A percentile compares a stretch with the other conserved stretches of the same genome.
These are phyloP conservation scores for Suillus subalutaceus DNA, from an alignment of 768 basidiomycete species.

Conservation along the genomic window DNA sequence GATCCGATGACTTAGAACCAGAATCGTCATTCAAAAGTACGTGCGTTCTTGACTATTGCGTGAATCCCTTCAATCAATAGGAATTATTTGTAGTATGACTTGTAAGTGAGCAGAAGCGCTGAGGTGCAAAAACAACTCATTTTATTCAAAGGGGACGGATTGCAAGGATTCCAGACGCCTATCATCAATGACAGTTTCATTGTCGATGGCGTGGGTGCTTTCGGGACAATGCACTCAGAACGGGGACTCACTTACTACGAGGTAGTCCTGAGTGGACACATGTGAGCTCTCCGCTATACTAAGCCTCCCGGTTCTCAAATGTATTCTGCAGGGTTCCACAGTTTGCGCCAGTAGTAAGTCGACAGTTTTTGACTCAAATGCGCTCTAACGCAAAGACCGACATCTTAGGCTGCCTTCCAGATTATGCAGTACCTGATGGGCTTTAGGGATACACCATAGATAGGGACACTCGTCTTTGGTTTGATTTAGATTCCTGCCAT, in stretches of 20 bases:
- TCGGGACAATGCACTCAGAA: constrained; percentile 67
- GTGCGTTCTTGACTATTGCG: constrained; percentile 15
- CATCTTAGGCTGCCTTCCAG: constrained; percentile 58
- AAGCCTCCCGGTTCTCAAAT: neutral
- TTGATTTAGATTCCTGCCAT: neutral
- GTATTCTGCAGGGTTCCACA: constrained; percentile 46
- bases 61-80: neutral
- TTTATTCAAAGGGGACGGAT: constrained; percentile 3
- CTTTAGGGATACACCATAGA: constrained; percentile 48
- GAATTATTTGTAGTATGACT: constrained; percentile 41
- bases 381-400: neutral
- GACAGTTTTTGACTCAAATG: neutral
- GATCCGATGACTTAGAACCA: constrained; percentile 36
- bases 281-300: constrained; percentile 34
- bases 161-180: constrained; percentile 75
- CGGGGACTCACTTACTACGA: constrained; percentile 71
- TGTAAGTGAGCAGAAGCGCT: constrained; percentile 28
- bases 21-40: constrained; percentile 64
- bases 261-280: constrained; percentile 71
- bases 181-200: constrained; percentile 68
- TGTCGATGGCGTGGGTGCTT: constrained; percentile 69
- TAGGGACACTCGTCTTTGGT: neutral
- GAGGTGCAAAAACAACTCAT: neutral
- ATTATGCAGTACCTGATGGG: constrained; percentile 67
- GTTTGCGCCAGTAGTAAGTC: constrained; percentile 60